A percentile compares a stretch with the other conserved stretches of the same genome.
These are phyloP conservation scores for Crassisporium funariophilum DNA, from an alignment of 768 basidiomycete genomes.

Conservation along the genomic window DNA sequence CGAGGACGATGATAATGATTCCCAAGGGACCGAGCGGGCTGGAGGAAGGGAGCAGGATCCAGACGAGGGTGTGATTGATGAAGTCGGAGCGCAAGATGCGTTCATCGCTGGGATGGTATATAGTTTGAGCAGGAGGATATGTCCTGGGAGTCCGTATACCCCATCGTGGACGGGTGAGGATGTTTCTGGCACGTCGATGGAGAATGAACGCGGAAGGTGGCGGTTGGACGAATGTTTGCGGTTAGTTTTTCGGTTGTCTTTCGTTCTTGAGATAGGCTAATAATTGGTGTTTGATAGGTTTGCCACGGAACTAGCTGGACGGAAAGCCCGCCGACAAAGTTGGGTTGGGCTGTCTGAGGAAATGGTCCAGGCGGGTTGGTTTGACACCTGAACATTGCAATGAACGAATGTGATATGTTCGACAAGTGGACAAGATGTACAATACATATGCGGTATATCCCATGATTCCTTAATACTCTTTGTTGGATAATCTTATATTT, in stretches of 20 bases:
- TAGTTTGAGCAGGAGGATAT: conserved; percentile 67
- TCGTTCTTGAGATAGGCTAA: neutral
- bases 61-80: conserved; percentile 57
- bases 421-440: neutral
- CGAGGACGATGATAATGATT: conserved; percentile 57
- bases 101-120: conserved; percentile 91
- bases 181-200: conserved; percentile 26
- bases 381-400: conserved; percentile 37
- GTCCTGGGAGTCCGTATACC: conserved; percentile 79
- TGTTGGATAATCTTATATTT: neutral
- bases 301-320: conserved; percentile 80
- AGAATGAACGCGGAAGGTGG: conserved; percentile 61
- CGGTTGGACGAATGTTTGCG: conserved; percentile 80
- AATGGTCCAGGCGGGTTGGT: conserved; percentile 78
- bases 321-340: conserved; percentile 61
- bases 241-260: conserved; percentile 36
- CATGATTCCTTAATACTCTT: neutral
- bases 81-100: conserved; percentile 78
- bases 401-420: neutral
- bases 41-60: conserved; percentile 35
- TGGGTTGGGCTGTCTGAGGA: conserved; percentile 76
- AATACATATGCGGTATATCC: neutral
- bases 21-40: conserved; percentile 60
- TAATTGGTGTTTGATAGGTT: conserved; percentile 49
- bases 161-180: conserved; percentile 50